Evolutionary conservation across 768 basidiomycete species (phyloP).

Genomic region (Amanita jacksonii): DNA sequence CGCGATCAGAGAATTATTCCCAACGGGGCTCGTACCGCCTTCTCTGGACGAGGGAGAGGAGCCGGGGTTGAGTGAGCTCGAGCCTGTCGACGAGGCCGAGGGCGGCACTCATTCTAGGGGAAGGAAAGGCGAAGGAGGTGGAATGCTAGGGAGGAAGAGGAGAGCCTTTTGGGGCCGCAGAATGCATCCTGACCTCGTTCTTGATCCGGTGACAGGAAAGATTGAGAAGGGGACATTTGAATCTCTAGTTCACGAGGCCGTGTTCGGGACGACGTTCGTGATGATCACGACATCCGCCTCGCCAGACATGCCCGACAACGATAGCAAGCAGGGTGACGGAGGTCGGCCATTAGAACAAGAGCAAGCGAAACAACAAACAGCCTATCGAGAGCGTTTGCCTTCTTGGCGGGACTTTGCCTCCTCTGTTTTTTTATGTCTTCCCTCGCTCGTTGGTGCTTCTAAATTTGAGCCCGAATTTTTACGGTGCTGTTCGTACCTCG

Average conservation of each 20-base stretch:
- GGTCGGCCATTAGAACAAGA: slow-evolving; percentile 11
- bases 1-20: slow-evolving; percentile 68
- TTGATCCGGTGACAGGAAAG: slow-evolving; percentile 23
- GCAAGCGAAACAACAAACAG: too few relatives aligned
- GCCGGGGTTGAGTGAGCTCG: slow-evolving; percentile 11
- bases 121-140: slow-evolving; percentile 24
- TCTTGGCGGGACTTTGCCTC: slow-evolving; percentile 57
- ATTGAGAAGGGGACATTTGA: slow-evolving; percentile 66
- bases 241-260: slow-evolving; percentile 72
- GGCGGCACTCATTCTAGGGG: slow-evolving; percentile 14
- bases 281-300: slow-evolving; percentile 32
- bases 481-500: slow-evolving; percentile 55
- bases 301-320: slow-evolving; percentile 10
- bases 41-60: slow-evolving; percentile 32
- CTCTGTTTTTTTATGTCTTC: slow-evolving; percentile 51
- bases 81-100: slow-evolving; percentile 10
- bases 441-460: slow-evolving; percentile 39
- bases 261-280: slow-evolving; percentile 70
- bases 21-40: slow-evolving; percentile 48
- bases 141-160: slow-evolving; percentile 36
- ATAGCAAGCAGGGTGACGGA: slow-evolving; percentile 9
- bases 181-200: slow-evolving; percentile 62
- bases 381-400: too few relatives aligned
- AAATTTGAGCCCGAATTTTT: slow-evolving; percentile 65
- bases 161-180: slow-evolving; percentile 71